Evolutionary conservation across 305 asterid species (phyloP), one percentile per base, ranked within the genome.

Genomic region (Stenogyne calaminthoides): DNA sequence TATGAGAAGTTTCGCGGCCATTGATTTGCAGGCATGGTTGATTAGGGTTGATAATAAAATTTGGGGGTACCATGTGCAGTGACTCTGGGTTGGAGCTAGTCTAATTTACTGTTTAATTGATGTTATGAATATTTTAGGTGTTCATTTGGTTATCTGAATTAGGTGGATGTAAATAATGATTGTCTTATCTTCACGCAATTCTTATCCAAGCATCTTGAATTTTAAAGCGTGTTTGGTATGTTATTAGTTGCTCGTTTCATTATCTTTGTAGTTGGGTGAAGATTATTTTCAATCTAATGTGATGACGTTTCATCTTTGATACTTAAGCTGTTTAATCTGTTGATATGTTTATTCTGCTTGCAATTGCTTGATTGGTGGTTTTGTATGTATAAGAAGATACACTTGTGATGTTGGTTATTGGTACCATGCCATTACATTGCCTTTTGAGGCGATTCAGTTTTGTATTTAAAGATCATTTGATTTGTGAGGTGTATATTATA

Each of bases 1-100:
- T 75, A 77, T 42, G 93, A 90, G 51, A 91, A 89, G 78, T 92
- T 80, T 65, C 78, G 78, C 52, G 69, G 95, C 84, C 47, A 76
- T 82, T 72, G 92, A 87, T 16, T 79, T 78, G 74, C 80, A 83
- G 80, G 49, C 37, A 74, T 70, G 72, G 69, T 83, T 11, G 83
- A 51, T 65, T 42, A 25, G 75, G 74, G 76, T 58, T 75, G 51
- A 69, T 52, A 49, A 73, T 60, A 37, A n/a, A 25, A 29, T 14
- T 14, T 49, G 39, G 58, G 10, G 68, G 20, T 58, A 7, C 42
- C 34, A 51, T 63, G 55, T 64, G 61, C 71, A 47, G 74, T 56
- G 63, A 71, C 67, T 1, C 61, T 74, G 73, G 74, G 36, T 77
- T 62, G 78, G 39, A 12, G 56, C 2, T 69, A 34, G 34, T 66